Percentiles rank a stretch among this genome's conserved stretches.
These are phyloP conservation scores for Nakazawaea peltata DNA, from an alignment of 805 yeast species.

Conservation along the genomic window DNA sequence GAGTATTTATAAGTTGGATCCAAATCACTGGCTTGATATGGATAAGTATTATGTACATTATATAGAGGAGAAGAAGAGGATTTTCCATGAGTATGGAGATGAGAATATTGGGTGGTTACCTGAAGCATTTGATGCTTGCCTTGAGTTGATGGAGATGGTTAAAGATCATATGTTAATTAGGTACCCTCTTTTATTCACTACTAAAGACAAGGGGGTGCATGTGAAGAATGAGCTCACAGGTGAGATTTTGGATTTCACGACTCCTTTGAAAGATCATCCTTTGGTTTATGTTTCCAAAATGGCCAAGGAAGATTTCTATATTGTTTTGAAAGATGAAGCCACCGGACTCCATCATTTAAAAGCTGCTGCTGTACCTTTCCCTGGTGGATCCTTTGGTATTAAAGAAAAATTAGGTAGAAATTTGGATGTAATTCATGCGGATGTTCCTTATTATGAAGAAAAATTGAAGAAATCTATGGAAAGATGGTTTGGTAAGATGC, in stretches of 20 bases:
- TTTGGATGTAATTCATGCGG: slow-evolving; percentile 56
- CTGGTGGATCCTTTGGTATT: slow-evolving; percentile 70
- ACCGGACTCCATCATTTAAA: slow-evolving; percentile 54
- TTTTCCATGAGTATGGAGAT: slow-evolving; percentile 48
- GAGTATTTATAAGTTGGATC: slow-evolving; percentile 64
- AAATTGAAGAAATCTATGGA: slow-evolving; percentile 66
- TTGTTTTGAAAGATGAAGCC: slow-evolving; percentile 42
- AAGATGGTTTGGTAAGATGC: slow-evolving; percentile 59
- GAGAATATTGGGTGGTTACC: slow-evolving; percentile 62
- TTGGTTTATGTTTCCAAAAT: slow-evolving; percentile 52
- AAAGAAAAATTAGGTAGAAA: slow-evolving; percentile 50
- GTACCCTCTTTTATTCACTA: slow-evolving; percentile 56
- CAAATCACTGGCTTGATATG: slow-evolving; percentile 76
- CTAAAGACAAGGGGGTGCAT: slow-evolving; percentile 38
- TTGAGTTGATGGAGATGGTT: slow-evolving; percentile 58
- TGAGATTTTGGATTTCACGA: slow-evolving; percentile 51
- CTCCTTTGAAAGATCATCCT: slow-evolving; percentile 58
- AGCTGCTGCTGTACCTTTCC: slow-evolving; percentile 75
- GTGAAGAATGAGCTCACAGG: slow-evolving; percentile 54
- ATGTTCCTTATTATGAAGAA: slow-evolving; percentile 62
- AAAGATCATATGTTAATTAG: slow-evolving; percentile 50
- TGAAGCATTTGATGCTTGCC: slow-evolving; percentile 51
- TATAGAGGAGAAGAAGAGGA: slow-evolving; percentile 52
- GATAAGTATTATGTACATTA: slow-evolving; percentile 67
- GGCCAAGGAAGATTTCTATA: slow-evolving; percentile 71